Percentiles rank a stretch among this genome's conserved stretches.
phyloP scores from a whole-genome alignment of 2,329 filamentous ascomycete genomes.

The Pseudogymnoascus sp. region DNA sequence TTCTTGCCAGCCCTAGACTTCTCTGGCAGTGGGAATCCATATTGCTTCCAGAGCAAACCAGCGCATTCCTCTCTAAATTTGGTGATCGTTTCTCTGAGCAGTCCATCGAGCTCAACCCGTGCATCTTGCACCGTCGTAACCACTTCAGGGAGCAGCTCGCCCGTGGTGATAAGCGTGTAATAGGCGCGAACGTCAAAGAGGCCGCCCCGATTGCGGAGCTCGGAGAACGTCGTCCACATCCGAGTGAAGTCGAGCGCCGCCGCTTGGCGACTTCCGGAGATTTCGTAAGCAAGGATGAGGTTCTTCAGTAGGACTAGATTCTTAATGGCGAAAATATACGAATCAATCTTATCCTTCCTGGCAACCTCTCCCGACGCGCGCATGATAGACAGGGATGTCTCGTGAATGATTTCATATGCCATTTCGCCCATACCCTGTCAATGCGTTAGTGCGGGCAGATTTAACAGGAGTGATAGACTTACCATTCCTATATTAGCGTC shows the following conservation, averaged over 20 bases:
- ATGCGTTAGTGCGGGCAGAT: constrained; percentile 13
- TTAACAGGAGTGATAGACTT: constrained; percentile 13
- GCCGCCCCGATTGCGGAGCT: constrained; percentile 39
- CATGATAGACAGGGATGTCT: constrained; percentile 77
- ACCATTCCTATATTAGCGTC: constrained; percentile 14
- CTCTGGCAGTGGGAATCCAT: constrained; percentile 25
- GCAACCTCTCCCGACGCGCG: constrained; percentile 69
- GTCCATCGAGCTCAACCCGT: constrained; percentile 55
- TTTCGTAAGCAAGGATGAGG: constrained; percentile 91
- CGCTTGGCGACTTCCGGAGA: constrained; percentile 55
- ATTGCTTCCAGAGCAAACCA: constrained; percentile 42
- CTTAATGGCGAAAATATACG: constrained; percentile 87
- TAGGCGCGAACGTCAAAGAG: constrained; percentile 44
- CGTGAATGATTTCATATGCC: constrained; percentile 76
- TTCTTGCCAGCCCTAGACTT: constrained; percentile 40
- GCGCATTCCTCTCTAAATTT: constrained; percentile 53
- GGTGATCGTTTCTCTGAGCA: constrained; percentile 54
- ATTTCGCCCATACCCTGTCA: constrained; percentile 39
- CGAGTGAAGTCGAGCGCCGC: constrained; percentile 53
- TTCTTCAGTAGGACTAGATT: constrained; percentile 94
- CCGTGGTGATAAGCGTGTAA: constrained; percentile 35
- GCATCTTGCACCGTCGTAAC: constrained; percentile 45
- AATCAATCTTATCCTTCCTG: constrained; percentile 63
- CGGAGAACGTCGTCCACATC: constrained; percentile 52
- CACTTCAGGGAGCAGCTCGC: constrained; percentile 28